Percentiles rank a stretch among this genome's conserved stretches.
Conservation (phyloP, 2,329 filamentous ascomycete genomes). For the Didymella arachidicola region DNA sequence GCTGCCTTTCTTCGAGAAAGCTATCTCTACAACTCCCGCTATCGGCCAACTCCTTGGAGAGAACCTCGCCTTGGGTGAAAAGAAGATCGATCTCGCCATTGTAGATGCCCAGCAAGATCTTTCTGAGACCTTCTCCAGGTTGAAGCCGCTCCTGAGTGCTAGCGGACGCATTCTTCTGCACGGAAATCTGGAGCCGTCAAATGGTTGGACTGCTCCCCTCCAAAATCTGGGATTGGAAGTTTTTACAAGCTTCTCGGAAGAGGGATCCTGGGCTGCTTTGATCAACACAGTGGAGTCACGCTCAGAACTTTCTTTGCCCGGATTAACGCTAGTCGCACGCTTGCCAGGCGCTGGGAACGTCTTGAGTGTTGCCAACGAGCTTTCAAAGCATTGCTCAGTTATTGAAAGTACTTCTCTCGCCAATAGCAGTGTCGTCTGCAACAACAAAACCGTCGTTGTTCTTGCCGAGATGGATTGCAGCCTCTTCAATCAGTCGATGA, state of each 20-base stretch:
- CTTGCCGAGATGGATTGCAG: not conserved
- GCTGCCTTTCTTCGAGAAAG: not conserved
- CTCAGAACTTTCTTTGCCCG: not conserved
- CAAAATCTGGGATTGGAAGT: not conserved
- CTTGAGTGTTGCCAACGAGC: not conserved
- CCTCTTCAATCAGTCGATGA: not conserved
- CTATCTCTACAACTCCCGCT: not conserved
- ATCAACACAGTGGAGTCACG: not conserved
- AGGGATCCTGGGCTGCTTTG: not conserved
- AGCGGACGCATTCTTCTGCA: not conserved
- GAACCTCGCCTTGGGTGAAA: not conserved
- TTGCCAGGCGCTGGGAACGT: no score
- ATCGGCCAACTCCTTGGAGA: not conserved
- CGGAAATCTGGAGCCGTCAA: not conserved
- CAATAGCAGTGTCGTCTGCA: not conserved
- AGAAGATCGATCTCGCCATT: not conserved
- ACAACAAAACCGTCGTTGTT: not conserved
- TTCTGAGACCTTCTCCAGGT: not conserved
- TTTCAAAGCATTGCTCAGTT: not conserved
- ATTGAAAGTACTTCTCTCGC: not conserved
- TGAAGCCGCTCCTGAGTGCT: not conserved
- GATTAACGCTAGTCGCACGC: not conserved
- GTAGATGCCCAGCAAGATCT: not conserved
- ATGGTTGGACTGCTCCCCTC: not conserved
- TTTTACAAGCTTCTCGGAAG: not conserved